Percentiles rank a stretch among this genome's conserved stretches.
Evolutionary conservation across 2,329 filamentous ascomycete species (phyloP).

Genomic region (Juglanconis sp.): DNA sequence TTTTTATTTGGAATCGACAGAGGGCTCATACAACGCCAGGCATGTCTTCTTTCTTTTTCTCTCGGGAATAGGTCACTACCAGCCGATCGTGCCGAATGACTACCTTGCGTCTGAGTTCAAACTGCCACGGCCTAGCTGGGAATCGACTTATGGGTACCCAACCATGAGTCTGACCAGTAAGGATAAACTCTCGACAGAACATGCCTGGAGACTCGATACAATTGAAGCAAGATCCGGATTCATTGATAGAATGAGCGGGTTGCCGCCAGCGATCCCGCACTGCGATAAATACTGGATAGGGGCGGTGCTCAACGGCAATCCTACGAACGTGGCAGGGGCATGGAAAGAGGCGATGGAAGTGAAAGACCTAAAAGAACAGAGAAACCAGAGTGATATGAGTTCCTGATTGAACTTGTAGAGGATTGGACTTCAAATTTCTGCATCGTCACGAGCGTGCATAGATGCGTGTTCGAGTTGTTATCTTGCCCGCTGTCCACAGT

Average conservation of each 20-base stretch:
- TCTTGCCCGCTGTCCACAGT: constrained; percentile 39
- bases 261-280: neutral
- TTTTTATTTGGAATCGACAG: constrained; percentile 8
- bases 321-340: neutral
- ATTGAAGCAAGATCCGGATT: neutral
- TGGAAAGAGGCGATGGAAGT: neutral
- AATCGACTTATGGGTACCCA: constrained; percentile 2
- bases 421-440: neutral
- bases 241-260: neutral
- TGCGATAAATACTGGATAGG: neutral
- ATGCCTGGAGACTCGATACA: constrained; percentile 1
- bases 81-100: constrained; percentile 31
- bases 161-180: neutral
- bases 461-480: constrained; percentile 31
- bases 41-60: constrained; percentile 31
- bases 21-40: constrained; percentile 30
- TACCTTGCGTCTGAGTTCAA: constrained; percentile 30
- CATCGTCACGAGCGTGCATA: neutral
- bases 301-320: neutral
- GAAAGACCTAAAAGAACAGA: neutral
- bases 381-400: neutral
- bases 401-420: neutral
- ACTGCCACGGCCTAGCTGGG: constrained; percentile 28
- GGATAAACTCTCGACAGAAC: constrained; percentile 1
- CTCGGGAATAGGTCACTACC: constrained; percentile 25